Percentiles rank a stretch among this genome's conserved stretches.
These are phyloP conservation scores for Suhomyces tanzawaensis DNA, from an alignment of 805 yeast species.

Conservation along the genomic window DNA sequence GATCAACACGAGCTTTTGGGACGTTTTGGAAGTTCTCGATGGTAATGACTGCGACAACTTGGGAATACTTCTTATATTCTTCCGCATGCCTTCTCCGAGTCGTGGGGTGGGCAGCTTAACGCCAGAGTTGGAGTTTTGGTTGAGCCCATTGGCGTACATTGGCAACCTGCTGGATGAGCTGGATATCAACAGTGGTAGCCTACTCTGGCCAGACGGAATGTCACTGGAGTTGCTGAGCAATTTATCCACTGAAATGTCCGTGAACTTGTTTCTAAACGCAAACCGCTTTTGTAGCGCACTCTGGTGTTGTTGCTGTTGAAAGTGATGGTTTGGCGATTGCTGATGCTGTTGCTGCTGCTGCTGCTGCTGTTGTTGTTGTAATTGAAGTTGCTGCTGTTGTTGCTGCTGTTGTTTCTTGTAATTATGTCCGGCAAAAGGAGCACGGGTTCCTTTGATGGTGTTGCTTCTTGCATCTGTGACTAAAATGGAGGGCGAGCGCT, in stretches of 20 bases:
- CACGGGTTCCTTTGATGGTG: conserved; percentile 50
- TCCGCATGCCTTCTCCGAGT: conserved; percentile 6
- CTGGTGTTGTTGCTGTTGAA: conserved; percentile 19
- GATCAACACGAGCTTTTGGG: conserved; percentile 81
- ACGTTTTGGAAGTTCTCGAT: conserved; percentile 77
- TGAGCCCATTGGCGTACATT: conserved; percentile 1
- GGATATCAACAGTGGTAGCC: conserved; percentile 35
- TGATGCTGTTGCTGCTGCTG: conserved; percentile 22
- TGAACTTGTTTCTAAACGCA: conserved; percentile 49
- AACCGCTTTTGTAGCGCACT: conserved; percentile 26
- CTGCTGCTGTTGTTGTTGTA: conserved; percentile 17
- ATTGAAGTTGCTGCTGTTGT: conserved; percentile 16
- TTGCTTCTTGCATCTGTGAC: conserved; percentile 83
- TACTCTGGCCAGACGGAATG: conserved; percentile 76
- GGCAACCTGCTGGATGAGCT: conserved; percentile 13
- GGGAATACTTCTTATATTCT: conserved; percentile 48
- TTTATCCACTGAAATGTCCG: conserved; percentile 79
- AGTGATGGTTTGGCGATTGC: conserved; percentile 23
- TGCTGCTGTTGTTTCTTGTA: conserved; percentile 38
- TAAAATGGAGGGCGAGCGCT: conserved; percentile 87
- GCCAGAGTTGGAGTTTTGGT: not conserved
- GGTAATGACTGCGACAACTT: conserved; percentile 57
- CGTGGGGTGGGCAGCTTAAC: not conserved
- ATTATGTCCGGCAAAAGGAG: conserved; percentile 76
- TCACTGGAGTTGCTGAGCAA: conserved; percentile 77